phyloP scores from a whole-genome alignment of 257 asterid species.

The Petunia secreta region DNA sequence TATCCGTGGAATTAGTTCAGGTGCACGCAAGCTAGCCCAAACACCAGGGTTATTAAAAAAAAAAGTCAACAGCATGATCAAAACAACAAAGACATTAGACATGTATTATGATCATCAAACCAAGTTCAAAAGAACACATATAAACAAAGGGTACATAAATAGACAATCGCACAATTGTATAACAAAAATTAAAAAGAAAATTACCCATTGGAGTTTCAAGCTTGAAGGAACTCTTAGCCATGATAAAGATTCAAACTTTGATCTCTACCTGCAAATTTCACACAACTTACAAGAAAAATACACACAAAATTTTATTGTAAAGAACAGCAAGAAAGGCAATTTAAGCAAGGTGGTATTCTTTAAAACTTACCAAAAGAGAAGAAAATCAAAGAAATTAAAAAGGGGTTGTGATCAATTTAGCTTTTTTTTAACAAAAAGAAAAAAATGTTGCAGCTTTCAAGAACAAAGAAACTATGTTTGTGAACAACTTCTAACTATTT shows the following conservation, averaged over 20 bases:
- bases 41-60: neutral
- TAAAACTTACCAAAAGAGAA: slow-evolving; percentile 21
- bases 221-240: slow-evolving; percentile 63
- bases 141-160: neutral
- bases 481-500: neutral
- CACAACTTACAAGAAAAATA: slow-evolving; percentile 24
- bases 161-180: neutral
- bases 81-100: slow-evolving; percentile 5
- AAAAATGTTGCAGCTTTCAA: slow-evolving; percentile 10
- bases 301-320: neutral
- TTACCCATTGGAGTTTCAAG: slow-evolving; percentile 59
- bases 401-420: slow-evolving; percentile 10
- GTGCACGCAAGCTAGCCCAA: neutral
- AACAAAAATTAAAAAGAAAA: neutral
- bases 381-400: neutral
- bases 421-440: neutral
- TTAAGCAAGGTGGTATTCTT: slow-evolving; percentile 26
- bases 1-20: too few relatives aligned
- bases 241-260: slow-evolving; percentile 38
- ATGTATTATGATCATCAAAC: neutral
- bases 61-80: neutral
- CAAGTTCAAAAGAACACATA: neutral
- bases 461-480: neutral
- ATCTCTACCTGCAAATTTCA: slow-evolving; percentile 47
- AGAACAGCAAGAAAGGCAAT: neutral